Base-by-base conservation (phyloP, 306 rosid species). In the Trichosanthes cucumerina region DNA sequence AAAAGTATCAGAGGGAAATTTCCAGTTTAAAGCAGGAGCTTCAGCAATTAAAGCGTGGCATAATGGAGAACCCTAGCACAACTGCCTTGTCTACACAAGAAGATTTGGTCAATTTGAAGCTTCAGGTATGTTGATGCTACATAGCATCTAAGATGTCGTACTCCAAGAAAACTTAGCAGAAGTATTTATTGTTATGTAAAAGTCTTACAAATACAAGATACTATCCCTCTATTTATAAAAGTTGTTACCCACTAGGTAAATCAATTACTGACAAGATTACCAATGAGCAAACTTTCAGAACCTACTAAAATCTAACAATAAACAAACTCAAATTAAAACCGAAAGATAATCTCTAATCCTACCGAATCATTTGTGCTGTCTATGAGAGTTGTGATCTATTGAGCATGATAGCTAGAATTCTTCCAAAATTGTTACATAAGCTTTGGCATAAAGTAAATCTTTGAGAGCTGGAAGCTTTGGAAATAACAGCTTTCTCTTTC, bases 1-100 rank as follows among this genome's bases (percentile, higher is more conserved):
- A 88, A 73, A 88, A 88, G 75, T 88, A 88, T 83, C 91, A 88
- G 79, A 88, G 49, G 79, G 91, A 88, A 68, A 88, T 88, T 78
- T 83, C 89, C 82, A 85, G 83, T 79, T 88, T 88, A 72, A 88
- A 83, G 83, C 65, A 83, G 84, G 91, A 88, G 79, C 91, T 88
- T 83, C 89, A 85, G 81, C 91, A 82, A 80, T 76, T 88, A 80
- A 85, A 79, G 79, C 75, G 82, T 74, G 91, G 91, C 79, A 80
- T 88, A 79, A 78, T 83, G 86, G 83, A 81, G 74, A 84, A 79
- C 77, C 90, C 90, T 58, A 78, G 68, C 75, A 12, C 58, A 54
- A 73, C 79, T 81, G 79, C 81, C 60, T 26, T 16, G 77, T 79
- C 87, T 53, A 65, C 81, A 73, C 88, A 87, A 78, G 89, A 85